Percentiles rank a stretch among this genome's conserved stretches.
These are phyloP conservation scores for Olyra latifolia DNA, from an alignment of 176 grass and related monocot genomes.

Conservation along the genomic window DNA sequence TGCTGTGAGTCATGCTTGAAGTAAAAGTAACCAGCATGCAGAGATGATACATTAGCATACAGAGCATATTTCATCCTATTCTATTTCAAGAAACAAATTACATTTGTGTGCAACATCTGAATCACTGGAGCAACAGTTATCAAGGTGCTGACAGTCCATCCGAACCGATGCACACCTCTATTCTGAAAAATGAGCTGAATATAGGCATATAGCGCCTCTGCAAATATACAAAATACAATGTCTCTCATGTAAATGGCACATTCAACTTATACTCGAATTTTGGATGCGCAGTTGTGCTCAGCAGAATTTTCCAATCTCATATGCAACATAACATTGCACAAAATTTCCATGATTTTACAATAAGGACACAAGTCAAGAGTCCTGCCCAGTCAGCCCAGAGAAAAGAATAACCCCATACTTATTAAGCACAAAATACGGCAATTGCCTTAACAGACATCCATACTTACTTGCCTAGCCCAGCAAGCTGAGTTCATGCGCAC, in stretches of 20 bases:
- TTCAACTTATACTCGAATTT: conserved; percentile 10
- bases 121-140: not conserved
- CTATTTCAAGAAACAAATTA: not conserved
- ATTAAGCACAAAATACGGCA: not conserved
- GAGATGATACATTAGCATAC: not conserved
- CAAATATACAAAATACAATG: not conserved
- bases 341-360: not conserved
- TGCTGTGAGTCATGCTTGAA: too few relatives aligned
- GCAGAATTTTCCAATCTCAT: not conserved
- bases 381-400: not conserved
- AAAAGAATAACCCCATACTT: not conserved
- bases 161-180: not conserved
- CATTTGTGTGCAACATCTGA: not conserved
- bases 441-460: not conserved
- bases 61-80: not conserved
- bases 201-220: not conserved
- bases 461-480: conserved; percentile 25
- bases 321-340: not conserved
- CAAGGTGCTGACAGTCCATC: not conserved
- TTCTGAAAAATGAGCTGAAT: not conserved
- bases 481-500: not conserved
- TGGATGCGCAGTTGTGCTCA: not conserved
- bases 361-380: not conserved
- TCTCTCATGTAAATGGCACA: not conserved
- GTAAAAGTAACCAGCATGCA: not conserved